A percentile compares a stretch with the other conserved stretches of the same genome.
phyloP scores from a whole-genome alignment of 352 stramenopile genomes.

The Phytophthora hybrid region DNA sequence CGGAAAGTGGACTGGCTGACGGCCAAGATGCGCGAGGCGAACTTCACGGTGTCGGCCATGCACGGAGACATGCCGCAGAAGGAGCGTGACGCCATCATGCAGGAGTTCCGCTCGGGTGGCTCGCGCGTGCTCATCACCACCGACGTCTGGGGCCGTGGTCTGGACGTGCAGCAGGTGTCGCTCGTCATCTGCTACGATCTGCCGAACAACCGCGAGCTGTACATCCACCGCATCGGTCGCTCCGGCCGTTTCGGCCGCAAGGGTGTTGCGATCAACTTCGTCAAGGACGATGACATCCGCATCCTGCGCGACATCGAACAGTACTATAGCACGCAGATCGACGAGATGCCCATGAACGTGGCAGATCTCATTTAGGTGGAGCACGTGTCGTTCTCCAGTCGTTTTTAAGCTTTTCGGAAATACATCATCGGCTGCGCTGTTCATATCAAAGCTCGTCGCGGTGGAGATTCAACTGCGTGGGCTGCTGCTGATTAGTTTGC shows the following conservation, averaged over 20 bases:
- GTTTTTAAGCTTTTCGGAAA: constrained; percentile 84
- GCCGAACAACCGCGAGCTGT: constrained; percentile 97
- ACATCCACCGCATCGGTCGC: constrained; percentile 96
- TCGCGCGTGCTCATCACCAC: constrained; percentile 98
- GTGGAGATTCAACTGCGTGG: constrained; percentile 12
- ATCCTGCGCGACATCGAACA: constrained; percentile 99
- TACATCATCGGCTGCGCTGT: constrained; percentile 8
- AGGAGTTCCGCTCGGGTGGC: constrained; percentile 96
- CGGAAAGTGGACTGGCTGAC: constrained; percentile 98
- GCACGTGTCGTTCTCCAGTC: constrained; percentile 23
- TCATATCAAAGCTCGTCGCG: constrained; percentile 41
- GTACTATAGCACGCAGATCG: constrained; percentile 99
- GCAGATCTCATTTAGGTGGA: constrained; percentile 97
- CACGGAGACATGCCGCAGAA: constrained; percentile 98
- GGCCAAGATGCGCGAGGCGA: constrained; percentile 95
- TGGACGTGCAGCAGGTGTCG: constrained; percentile 98
- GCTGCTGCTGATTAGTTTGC: constrained; percentile 1
- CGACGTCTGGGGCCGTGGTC: constrained; percentile 96
- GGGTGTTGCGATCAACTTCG: constrained; percentile 99
- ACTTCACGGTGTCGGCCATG: constrained; percentile 98
- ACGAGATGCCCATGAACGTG: constrained; percentile 99
- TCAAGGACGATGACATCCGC: constrained; percentile 95
- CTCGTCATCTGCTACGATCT: constrained; percentile 99
- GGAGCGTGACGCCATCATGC: constrained; percentile 96
- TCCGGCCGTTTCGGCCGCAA: constrained; percentile 97